Evolutionary conservation across 495 filamentous ascomycete species (phyloP).

Genomic region (Penicillium goetzii): DNA sequence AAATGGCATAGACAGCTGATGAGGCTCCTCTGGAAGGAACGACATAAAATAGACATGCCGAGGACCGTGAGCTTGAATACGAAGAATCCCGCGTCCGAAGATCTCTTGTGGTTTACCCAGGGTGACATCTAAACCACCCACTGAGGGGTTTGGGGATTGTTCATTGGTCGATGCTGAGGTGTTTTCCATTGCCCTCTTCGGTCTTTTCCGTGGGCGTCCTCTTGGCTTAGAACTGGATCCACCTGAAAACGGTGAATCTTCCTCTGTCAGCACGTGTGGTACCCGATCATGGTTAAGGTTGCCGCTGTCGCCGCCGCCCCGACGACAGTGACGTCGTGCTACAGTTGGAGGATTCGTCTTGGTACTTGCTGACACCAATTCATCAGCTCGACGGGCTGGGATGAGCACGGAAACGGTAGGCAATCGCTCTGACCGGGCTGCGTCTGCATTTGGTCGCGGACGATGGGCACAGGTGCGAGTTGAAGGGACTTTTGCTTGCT

Average conservation of each 20-base stretch:
- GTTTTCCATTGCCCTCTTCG: not conserved
- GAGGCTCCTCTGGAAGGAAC: slow-evolving; percentile 14
- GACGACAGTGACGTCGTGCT: not conserved
- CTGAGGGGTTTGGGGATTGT: not conserved
- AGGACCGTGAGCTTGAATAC: slow-evolving; percentile 20
- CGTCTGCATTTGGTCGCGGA: not conserved
- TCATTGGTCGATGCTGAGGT: not conserved
- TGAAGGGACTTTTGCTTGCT: not conserved
- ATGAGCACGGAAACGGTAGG: not conserved
- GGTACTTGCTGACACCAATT: not conserved
- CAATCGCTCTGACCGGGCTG: not conserved
- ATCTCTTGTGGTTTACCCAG: slow-evolving; percentile 23
- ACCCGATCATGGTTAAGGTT: not conserved
- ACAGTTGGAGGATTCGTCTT: not conserved
- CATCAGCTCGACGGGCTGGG: not conserved
- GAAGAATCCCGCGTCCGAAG: slow-evolving; percentile 22
- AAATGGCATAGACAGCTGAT: not conserved
- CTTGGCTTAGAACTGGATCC: not conserved
- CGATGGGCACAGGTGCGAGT: not conserved
- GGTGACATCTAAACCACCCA: not conserved
- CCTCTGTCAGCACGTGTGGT: not conserved
- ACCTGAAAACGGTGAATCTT: not conserved
- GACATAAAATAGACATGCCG: slow-evolving; percentile 22
- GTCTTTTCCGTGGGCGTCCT: not conserved
- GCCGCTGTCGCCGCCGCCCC: not conserved